Percentiles rank a stretch among this genome's conserved stretches.
Conservation (phyloP, 306 rosid genomes). For the Hippophae tibetana region DNA sequence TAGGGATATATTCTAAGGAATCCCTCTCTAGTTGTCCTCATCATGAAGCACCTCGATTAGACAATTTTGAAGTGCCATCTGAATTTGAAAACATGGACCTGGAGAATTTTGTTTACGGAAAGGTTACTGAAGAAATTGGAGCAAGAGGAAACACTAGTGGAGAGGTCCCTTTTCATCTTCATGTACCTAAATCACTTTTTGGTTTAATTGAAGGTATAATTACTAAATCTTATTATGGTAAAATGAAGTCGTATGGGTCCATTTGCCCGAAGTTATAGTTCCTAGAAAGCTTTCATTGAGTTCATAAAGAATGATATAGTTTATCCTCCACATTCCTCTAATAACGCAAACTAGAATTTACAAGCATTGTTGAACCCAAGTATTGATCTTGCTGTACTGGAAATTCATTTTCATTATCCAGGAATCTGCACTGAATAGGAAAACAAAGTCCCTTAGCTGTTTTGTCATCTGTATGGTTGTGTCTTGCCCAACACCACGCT, state of each 20-base stretch:
- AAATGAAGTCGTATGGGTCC: neutral
- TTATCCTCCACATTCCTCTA: neutral
- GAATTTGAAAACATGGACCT: constrained; percentile 90
- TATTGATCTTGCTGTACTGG: neutral
- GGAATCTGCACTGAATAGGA: neutral
- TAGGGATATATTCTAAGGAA: constrained; percentile 68
- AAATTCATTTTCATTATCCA: neutral
- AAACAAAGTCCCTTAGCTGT: neutral
- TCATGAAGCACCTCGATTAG: constrained; percentile 52
- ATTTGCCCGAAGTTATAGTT: neutral
- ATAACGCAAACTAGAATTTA: neutral
- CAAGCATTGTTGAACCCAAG: neutral
- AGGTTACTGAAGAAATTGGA: constrained; percentile 81
- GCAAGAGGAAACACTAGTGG: constrained; percentile 68
- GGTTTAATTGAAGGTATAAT: constrained; percentile 72
- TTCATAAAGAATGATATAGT: too few species aligned
- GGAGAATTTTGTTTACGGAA: constrained; percentile 74
- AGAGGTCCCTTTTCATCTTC: constrained; percentile 73
- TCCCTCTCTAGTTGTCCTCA: constrained; percentile 50
- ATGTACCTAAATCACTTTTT: constrained; percentile 60
- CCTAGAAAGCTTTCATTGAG: too few species aligned
- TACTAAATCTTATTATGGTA: constrained; percentile 2
- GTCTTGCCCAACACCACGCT: neutral
- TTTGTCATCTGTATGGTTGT: too few species aligned
- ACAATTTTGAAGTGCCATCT: constrained; percentile 55